phyloP scores from a whole-genome alignment of 176 grass and related monocot species.

The Eragrostis curvula region DNA sequence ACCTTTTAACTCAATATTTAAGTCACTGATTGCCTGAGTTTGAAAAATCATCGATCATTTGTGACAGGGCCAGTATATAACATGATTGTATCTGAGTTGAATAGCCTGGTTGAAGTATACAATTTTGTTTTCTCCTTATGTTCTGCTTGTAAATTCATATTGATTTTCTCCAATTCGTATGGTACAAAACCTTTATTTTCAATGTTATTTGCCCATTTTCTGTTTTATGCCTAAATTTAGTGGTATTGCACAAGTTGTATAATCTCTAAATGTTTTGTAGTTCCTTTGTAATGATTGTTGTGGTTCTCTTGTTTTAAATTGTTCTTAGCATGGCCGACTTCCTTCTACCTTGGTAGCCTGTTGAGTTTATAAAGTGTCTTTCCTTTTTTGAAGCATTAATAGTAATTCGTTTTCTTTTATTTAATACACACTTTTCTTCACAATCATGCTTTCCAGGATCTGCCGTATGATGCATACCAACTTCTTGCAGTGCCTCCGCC shows the following conservation, averaged over 20 bases:
- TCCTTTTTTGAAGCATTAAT: not conserved
- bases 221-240: conserved; percentile 3
- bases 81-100: not conserved
- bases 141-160: not conserved
- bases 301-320: not conserved
- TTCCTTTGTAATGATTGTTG: not conserved
- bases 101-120: not conserved
- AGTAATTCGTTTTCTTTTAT: conserved; percentile 8
- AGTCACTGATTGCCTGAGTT: not conserved
- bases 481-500: conserved; percentile 90
- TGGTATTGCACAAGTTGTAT: not conserved
- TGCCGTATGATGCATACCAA: conserved; percentile 93
- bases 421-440: conserved; percentile 19
- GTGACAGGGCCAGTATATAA: not conserved
- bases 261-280: not conserved
- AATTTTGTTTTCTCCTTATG: not conserved
- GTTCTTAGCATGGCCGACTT: not conserved
- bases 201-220: not conserved
- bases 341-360: not conserved
- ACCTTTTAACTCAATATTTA: not conserved
- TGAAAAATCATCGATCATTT: not conserved
- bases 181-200: not conserved
- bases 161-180: not conserved
- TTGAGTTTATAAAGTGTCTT: conserved; percentile 25
- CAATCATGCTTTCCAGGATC: conserved; percentile 63